A percentile compares a stretch with the other conserved stretches of the same genome.
phyloP scores from a whole-genome alignment of 2,329 filamentous ascomycete species.

The Ceratocystis diversiconidia region DNA sequence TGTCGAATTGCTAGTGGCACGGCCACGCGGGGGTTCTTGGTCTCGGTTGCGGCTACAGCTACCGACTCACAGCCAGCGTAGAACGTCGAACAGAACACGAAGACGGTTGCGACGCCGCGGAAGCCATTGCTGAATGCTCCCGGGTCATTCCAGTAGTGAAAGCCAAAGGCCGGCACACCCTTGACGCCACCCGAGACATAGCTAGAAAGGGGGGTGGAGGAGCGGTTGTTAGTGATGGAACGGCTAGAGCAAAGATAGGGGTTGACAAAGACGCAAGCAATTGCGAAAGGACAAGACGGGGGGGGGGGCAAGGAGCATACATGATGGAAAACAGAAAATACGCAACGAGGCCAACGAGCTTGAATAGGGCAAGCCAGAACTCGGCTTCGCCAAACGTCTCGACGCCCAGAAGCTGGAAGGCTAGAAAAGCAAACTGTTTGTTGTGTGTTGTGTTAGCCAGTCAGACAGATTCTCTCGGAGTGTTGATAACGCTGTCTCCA shows the following conservation, averaged over 20 bases:
- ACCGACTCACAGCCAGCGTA: constrained; percentile 54
- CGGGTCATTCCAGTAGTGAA: constrained; percentile 56
- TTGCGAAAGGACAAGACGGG: background rate
- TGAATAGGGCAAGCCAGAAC: constrained; percentile 63
- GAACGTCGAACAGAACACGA: constrained; percentile 56
- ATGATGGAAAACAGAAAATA: constrained; percentile 63
- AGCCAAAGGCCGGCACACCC: constrained; percentile 46
- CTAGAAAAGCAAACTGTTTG: constrained; percentile 40
- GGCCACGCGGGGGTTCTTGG: constrained; percentile 41
- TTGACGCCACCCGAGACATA: constrained; percentile 54
- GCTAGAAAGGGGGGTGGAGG: constrained; percentile 20
- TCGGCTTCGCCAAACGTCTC: constrained; percentile 66
- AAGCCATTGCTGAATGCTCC: constrained; percentile 59
- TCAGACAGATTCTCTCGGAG: background rate
- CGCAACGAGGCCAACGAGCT: constrained; percentile 53
- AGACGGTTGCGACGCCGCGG: constrained; percentile 48
- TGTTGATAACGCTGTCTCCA: background rate
- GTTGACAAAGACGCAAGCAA: background rate
- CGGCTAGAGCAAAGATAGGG: too few species aligned
- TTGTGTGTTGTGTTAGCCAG: background rate
- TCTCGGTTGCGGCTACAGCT: constrained; percentile 49
- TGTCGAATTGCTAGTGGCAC: constrained; percentile 46
- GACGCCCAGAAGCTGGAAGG: constrained; percentile 56
- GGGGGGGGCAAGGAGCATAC: constrained; percentile 22
- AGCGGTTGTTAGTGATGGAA: background rate